A percentile compares a stretch with the other conserved stretches of the same genome.
Evolutionary conservation across 345 rosid species (phyloP).

Genomic region (Populus alba): DNA sequence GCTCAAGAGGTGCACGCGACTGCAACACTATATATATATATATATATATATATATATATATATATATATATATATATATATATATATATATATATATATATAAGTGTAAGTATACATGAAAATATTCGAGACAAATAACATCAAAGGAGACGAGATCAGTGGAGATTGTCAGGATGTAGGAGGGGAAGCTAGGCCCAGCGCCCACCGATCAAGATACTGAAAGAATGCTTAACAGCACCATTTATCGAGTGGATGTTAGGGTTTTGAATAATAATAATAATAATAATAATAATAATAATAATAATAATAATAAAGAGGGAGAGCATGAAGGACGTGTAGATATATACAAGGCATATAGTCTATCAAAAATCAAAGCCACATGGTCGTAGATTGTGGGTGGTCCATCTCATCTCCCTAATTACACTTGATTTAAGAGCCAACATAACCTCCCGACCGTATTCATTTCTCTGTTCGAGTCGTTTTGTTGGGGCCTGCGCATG

Average conservation of each 20-base stretch:
- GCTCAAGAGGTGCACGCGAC: neutral
- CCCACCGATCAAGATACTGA: neutral
- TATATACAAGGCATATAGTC: too few relatives aligned
- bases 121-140: neutral
- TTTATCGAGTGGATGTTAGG: neutral
- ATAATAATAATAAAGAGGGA: too few relatives aligned
- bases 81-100: too few relatives aligned
- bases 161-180: neutral
- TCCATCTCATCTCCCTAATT: neutral
- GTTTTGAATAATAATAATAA: too few relatives aligned
- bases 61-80: too few relatives aligned
- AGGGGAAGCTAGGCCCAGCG: neutral
- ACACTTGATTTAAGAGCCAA: neutral
- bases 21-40: neutral
- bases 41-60: too few relatives aligned
- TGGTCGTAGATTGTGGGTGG: neutral
- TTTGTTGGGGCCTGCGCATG: too few relatives aligned
- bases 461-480: too few relatives aligned
- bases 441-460: neutral
- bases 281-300: too few relatives aligned
- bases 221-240: neutral
- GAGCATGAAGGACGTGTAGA: neutral
- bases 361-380: neutral
- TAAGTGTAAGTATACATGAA: neutral
- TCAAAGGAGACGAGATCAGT: neutral